A percentile compares a stretch with the other conserved stretches of the same genome.
Evolutionary conservation across 2,329 filamentous ascomycete species (phyloP).

Genomic region (Beauveria sp.): DNA sequence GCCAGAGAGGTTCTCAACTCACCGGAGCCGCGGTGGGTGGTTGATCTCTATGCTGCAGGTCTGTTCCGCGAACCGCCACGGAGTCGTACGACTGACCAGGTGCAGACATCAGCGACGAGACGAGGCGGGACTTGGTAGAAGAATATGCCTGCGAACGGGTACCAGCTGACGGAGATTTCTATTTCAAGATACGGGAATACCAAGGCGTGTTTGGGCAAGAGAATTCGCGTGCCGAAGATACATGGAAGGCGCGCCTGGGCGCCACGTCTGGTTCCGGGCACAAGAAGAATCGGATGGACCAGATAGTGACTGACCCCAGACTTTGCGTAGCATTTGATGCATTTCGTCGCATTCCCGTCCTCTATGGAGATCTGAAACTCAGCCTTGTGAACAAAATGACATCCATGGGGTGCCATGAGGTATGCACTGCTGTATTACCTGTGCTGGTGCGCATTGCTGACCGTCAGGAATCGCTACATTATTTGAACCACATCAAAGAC

Average conservation of each 20-base stretch:
- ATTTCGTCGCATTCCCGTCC: background rate
- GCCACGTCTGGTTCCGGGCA: background rate
- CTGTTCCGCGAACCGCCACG: too few relatives aligned
- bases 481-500: background rate
- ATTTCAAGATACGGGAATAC: background rate
- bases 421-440: background rate
- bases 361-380: background rate
- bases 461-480: background rate
- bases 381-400: background rate
- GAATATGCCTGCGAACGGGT: background rate
- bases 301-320: background rate
- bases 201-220: background rate
- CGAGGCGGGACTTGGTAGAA: background rate
- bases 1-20: too few relatives aligned
- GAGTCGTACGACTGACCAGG: too few relatives aligned
- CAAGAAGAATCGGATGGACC: background rate
- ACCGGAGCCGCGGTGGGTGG: too few relatives aligned
- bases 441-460: background rate
- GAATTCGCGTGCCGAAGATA: background rate
- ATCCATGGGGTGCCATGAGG: too few relatives aligned
- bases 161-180: background rate
- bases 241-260: background rate
- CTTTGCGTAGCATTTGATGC: background rate
- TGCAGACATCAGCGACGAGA: background rate
- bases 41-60: too few relatives aligned